Percentiles rank a stretch among this genome's conserved stretches.
Evolutionary conservation across 495 filamentous ascomycete genomes (phyloP).

Genomic region (Neurospora intermedia): DNA sequence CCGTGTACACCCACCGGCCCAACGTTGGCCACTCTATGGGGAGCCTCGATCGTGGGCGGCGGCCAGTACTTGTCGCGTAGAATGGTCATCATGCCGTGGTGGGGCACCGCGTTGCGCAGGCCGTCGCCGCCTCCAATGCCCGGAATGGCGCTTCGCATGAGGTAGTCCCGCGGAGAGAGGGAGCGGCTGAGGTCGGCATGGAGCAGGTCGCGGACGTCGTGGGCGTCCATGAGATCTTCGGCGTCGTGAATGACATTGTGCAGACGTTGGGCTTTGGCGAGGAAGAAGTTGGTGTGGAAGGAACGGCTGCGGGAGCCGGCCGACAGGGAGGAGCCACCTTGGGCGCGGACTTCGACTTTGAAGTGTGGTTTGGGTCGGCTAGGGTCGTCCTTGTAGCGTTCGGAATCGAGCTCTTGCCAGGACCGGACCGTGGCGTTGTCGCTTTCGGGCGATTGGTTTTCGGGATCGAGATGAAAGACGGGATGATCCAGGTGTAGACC

Average conservation of each 20-base stretch:
- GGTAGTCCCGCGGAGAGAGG: background rate
- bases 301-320: background rate
- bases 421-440: background rate
- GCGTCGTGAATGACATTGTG: background rate
- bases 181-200: background rate
- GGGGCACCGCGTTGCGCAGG: constrained; percentile 31
- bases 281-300: background rate
- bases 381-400: background rate
- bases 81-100: constrained; percentile 26
- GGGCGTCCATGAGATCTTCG: background rate
- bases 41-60: constrained; percentile 54
- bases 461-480: constrained; percentile 47
- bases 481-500: constrained; percentile 63
- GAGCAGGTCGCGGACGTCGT: background rate
- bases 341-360: background rate
- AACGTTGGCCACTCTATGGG: constrained; percentile 34
- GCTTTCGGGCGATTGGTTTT: constrained; percentile 6
- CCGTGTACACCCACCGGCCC: constrained; percentile 19
- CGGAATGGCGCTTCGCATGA: background rate
- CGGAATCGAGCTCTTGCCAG: background rate
- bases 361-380: constrained; percentile 4
- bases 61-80: constrained; percentile 57
- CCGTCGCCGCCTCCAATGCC: background rate
- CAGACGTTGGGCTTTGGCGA: background rate
- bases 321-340: background rate